Evolutionary conservation across 1,284 basidiomycete species (phyloP), one percentile per base, ranked within the genome.

Genomic region (Fomitiporia mediterranea): DNA sequence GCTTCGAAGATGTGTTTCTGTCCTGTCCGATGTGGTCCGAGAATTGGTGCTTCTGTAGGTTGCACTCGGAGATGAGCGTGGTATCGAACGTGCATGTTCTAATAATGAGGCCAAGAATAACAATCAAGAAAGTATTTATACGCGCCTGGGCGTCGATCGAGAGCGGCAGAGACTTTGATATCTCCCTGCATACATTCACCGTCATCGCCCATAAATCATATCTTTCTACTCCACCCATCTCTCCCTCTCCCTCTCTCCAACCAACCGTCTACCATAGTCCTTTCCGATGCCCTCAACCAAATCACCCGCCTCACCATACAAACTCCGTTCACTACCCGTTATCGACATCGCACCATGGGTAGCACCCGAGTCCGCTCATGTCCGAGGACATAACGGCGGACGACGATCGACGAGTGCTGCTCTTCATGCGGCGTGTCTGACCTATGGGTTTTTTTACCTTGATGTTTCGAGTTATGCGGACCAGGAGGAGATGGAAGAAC

Each of bases 361-460:
- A 2, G 38, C 61, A 28, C 61, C 56, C 8, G 44, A 25, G 3
- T 43, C 50, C 25, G 48, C 21, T 0, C 82, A 81, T 62, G 69
- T 83, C 42, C 65, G 70, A 34, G 60, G 62, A 8, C 62, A 67
- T 43, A 69, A 74, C 46, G 65, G 68, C 15, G 62, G 66, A n/a
- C 73, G 67, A 17, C 68, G 81, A 30, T 66, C 73, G 11, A 77
- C 79, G 0, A 81, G 87, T 3, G 72, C 75, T 17, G 79, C 81
- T 0, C 70, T 94, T 8, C 90, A 94, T 66, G 66, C 72, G 0
- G 91, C 90, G 11, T 93, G 89, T 65, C 65, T 85, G 17, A 74
- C 88, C 56, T 89, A 83, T 56, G 92, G 91, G 0, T 94, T 94
- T 76, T 92, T 94, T 72, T 95, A 94, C 68, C 75, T 94, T 49